phyloP scores from a whole-genome alignment of 345 rosid genomes.

The Arabis alpina region DNA sequence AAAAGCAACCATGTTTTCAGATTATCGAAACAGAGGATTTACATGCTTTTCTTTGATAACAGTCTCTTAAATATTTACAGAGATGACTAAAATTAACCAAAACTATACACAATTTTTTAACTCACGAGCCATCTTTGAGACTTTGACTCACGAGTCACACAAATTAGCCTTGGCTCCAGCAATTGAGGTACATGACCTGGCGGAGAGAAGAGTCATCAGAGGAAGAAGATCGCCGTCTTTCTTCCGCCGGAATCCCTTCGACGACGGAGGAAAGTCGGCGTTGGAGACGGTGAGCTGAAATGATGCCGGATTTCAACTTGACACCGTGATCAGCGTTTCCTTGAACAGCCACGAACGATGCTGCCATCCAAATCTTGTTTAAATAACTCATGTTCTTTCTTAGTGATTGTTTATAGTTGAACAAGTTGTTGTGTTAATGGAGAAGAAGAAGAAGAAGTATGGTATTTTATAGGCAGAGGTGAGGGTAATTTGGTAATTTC shows the following conservation, averaged over 20 bases:
- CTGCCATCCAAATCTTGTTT: conserved; percentile 77
- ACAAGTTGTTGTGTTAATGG: no score
- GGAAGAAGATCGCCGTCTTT: no score
- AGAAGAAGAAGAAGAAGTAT: neutral
- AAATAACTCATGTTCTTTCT: conserved; percentile 32
- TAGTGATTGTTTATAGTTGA: no score
- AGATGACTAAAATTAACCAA: neutral
- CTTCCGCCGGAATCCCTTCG: no score
- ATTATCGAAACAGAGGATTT: neutral
- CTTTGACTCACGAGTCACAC: no score
- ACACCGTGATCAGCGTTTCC: conserved; percentile 66
- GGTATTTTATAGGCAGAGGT: conserved; percentile 32
- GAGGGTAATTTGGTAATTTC: conserved; percentile 27
- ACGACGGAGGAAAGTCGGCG: conserved; percentile 17
- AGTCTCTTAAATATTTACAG: conserved; percentile 31
- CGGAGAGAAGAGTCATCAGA: conserved; percentile 76
- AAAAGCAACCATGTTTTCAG: neutral
- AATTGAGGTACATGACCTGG: conserved; percentile 82
- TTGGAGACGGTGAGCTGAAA: conserved; percentile 25
- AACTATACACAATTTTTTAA: no score
- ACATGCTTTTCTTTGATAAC: neutral
- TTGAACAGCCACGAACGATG: conserved; percentile 69
- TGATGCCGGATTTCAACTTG: conserved; percentile 53
- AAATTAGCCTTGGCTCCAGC: conserved; percentile 78
- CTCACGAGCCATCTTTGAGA: no score